Conservation (phyloP, 2,329 filamentous ascomycete genomes). For the Phaeosphaeriaceae sp. region DNA sequence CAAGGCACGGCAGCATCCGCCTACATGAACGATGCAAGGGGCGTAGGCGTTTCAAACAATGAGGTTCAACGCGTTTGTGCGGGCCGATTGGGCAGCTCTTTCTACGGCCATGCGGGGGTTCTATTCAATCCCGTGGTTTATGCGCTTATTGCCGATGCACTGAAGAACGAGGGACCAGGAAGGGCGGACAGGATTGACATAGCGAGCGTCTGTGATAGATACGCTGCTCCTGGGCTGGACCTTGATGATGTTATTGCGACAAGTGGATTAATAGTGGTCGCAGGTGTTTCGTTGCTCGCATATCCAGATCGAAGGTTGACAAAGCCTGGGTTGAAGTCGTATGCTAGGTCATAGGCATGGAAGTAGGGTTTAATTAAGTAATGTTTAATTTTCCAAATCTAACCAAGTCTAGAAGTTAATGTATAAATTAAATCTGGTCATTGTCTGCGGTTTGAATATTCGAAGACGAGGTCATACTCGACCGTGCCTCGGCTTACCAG, state of each 20-base stretch:
- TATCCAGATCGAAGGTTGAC: constrained; percentile 35
- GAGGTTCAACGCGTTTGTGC: constrained; percentile 56
- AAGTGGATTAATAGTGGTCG: constrained; percentile 51
- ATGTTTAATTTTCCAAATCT: too few species aligned
- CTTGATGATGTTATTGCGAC: constrained; percentile 56
- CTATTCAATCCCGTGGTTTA: constrained; percentile 58
- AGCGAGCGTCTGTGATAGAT: constrained; percentile 47
- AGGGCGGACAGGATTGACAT: constrained; percentile 49
- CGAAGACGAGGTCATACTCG: too few species aligned
- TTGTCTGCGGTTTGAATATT: too few species aligned
- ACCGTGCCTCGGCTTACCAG: too few species aligned
- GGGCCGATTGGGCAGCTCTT: constrained; percentile 48
- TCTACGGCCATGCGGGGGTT: constrained; percentile 60
- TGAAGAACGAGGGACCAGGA: constrained; percentile 57
- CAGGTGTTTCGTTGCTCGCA: constrained; percentile 39
- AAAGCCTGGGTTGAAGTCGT: constrained; percentile 53
- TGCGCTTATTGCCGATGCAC: constrained; percentile 56
- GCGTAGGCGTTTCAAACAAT: constrained; percentile 58
- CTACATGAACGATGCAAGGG: constrained; percentile 50
- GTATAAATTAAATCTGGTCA: too few species aligned
- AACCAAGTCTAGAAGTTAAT: too few species aligned
- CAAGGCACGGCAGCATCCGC: constrained; percentile 56
- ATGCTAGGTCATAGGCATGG: too few species aligned
- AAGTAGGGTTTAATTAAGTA: too few species aligned
- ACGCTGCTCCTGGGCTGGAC: constrained; percentile 49